phyloP scores from a whole-genome alignment of 495 filamentous ascomycete genomes.

The Haplographium delicatum region DNA sequence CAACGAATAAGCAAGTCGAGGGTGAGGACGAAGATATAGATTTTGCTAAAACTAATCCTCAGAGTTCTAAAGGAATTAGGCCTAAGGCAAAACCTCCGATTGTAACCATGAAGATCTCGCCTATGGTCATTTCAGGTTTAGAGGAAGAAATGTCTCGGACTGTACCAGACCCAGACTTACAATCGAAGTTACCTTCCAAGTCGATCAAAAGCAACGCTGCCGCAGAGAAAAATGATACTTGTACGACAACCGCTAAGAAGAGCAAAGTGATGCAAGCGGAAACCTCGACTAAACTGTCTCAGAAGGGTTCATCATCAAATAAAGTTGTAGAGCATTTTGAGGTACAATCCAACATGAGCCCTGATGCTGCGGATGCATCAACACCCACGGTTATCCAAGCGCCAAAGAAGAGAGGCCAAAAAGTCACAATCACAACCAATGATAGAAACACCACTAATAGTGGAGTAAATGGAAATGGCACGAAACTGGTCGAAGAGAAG shows the following conservation, averaged over 20 bases:
- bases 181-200: background rate
- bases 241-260: background rate
- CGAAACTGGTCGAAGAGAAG: too few species aligned
- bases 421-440: too few species aligned
- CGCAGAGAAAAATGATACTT: background rate
- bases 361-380: conserved; percentile 1
- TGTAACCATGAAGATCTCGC: too few species aligned
- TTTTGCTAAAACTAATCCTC: too few species aligned
- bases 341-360: background rate
- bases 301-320: background rate
- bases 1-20: too few species aligned
- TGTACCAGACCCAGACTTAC: background rate
- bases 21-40: too few species aligned
- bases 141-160: background rate
- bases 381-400: too few species aligned
- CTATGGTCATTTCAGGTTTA: background rate
- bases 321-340: background rate
- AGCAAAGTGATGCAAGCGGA: background rate
- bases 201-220: too few species aligned
- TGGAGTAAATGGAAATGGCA: too few species aligned
- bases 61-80: background rate
- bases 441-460: too few species aligned
- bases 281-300: background rate
- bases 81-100: background rate
- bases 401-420: too few species aligned